Evolutionary conservation across 345 rosid genomes (phyloP), one percentile per base, ranked within the genome.

Genomic region (Sonneratia caseolaris): DNA sequence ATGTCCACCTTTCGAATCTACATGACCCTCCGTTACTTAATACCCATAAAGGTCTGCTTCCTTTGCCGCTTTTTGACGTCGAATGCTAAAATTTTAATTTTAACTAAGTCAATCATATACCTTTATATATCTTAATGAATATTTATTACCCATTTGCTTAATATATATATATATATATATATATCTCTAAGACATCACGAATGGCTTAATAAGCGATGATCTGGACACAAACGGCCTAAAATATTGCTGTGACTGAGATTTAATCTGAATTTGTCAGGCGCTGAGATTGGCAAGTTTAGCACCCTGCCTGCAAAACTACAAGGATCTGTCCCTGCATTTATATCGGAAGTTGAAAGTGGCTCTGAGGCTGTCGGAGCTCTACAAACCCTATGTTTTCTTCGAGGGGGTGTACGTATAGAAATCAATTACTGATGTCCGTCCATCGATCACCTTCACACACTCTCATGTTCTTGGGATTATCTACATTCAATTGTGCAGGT

Each of bases 351-450:
- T 78, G 70, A 80, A 70, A 1, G 66, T 69, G 18, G 78, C 73
- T n/a, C 69, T 83, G 72, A 55, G 72, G 64, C 36, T 83, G 66
- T 77, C 74, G 18, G 82, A 83, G 3, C 81, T 83, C 27, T 83
- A 81, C 76, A 66, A 64, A 59, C 84, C 84, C 22, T 83, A 71
- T 70, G 51, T 75, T 65, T 83, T 83, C 82, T 83, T 79, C 75
- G 51, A 64, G 12, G 86, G 82, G 59, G 68, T 81, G 86, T 81
- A 73, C 0, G 80, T 64, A 45, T 27, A 76, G 8, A 16, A 65
- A 68, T 21, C 3, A 8, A 6, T 15, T 16, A n/a, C 10, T 56
- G 11, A 51, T 43, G 4, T 35, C 21, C 3, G 12, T 8, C 4
- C 32, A 27, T 27, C 32, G 32, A 27, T 27, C 32, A 27, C 32